Base-by-base conservation (phyloP, 768 basidiomycete species). In the Trametes sanguinea region DNA sequence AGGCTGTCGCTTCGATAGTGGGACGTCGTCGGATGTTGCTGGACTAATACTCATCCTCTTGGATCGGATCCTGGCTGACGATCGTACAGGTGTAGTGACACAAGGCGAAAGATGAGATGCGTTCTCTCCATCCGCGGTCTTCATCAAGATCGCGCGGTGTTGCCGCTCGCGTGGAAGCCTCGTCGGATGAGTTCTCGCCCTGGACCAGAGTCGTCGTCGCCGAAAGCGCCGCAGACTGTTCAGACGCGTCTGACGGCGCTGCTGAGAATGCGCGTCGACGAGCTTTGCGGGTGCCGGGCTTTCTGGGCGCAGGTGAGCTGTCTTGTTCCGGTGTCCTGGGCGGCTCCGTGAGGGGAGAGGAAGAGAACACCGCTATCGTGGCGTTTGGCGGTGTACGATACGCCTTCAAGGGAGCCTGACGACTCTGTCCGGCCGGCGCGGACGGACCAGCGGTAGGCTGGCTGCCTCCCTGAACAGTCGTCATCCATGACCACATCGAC, bases 191-290 rank as follows among this genome's bases (percentile, higher is more conserved):
- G n/a, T 17, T 17, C 2, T n/a, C 29, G 29, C 35, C 40, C 13
- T 45, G 46, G 22, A 50, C 56, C 14, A 48, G 35, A 6, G 53
- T 54, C 22, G 46, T 48, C 37, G 57, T 33, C 4, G 32, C 42
- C 17, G 57, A 59, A 10, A 32, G 33, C 13, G 57, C 22, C 16
- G 14, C 10, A 11, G 57, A 59, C 2, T n/a, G 14, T 42, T 52
- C 57, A 11, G 57, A 51, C 2, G 9, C 30, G 50, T 59, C 57
- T 16, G 57, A 59, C n/a, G 1, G 27, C 33, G 57, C 40, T 40
- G 30, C 51, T 4, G 48, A 59, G 9, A 27, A 22, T 5, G 42
- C 42, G 8, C 57, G 57, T 4, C 32, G 29, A 40, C 40, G 50
- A 6, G 44, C n/a, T 27, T 40, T 22, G n/a, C 50, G 40, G 4